Conservation (phyloP, 2,329 filamentous ascomycete species). For the Colletotrichum orchidophilum region DNA sequence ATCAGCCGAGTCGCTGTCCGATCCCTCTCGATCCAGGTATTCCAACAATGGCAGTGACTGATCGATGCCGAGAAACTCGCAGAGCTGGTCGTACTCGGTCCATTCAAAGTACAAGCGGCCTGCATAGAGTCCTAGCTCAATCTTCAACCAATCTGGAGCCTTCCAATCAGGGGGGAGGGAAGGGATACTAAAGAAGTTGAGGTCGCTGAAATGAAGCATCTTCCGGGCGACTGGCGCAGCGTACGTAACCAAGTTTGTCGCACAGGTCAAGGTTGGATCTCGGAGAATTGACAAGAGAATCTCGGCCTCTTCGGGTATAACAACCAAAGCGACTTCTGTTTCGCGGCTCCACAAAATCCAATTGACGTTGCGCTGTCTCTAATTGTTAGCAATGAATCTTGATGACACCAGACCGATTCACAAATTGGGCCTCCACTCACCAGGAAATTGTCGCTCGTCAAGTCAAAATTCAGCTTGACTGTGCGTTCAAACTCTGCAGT, state of each 20-base stretch:
- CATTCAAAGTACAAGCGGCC: conserved; percentile 69
- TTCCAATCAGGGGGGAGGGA: conserved; percentile 48
- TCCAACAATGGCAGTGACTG: conserved; percentile 8
- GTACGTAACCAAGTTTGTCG: conserved; percentile 63
- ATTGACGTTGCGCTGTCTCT: conserved; percentile 57
- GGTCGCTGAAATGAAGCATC: conserved; percentile 67
- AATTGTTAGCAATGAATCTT: background rate
- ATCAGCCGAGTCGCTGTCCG: background rate
- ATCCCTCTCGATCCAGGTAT: background rate
- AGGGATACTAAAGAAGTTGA: conserved; percentile 64
- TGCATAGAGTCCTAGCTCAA: conserved; percentile 68
- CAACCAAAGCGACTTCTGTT: conserved; percentile 59
- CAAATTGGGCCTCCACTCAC: conserved; percentile 33
- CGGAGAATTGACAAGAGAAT: conserved; percentile 57
- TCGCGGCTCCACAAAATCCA: conserved; percentile 68
- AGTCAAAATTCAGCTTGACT: conserved; percentile 42
- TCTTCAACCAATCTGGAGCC: conserved; percentile 61
- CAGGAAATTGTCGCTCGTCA: conserved; percentile 46
- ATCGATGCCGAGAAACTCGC: conserved; percentile 43
- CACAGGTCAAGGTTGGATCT: conserved; percentile 42
- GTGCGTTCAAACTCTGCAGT: conserved; percentile 59
- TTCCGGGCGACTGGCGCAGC: conserved; percentile 66
- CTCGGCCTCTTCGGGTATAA: conserved; percentile 73
- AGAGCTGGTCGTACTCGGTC: conserved; percentile 52
- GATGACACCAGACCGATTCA: background rate